Percentiles rank a stretch among this genome's conserved stretches.
phyloP scores from a whole-genome alignment of 768 basidiomycete genomes.

The Boletales sp. region DNA sequence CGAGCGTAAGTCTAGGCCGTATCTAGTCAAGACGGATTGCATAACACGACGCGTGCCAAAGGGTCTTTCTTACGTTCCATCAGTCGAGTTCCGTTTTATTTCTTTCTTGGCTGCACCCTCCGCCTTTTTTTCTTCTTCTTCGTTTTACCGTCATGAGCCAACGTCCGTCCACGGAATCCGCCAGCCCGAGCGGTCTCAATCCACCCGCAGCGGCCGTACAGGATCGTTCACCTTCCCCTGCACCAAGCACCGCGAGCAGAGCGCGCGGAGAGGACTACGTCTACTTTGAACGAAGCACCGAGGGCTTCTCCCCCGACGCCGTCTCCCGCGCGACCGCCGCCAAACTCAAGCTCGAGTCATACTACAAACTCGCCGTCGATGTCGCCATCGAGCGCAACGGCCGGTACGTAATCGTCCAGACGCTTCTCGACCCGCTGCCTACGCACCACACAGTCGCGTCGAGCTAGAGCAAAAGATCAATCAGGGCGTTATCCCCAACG shows the following conservation, averaged over 20 bases:
- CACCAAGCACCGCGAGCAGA: conserved; percentile 29
- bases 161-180: conserved; percentile 27
- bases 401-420: conserved; percentile 47
- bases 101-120: conserved; percentile 6
- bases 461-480: conserved; percentile 84
- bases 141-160: conserved; percentile 25
- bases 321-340: conserved; percentile 89
- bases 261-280: conserved; percentile 63
- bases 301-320: conserved; percentile 80
- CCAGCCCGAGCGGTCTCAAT: conserved; percentile 15
- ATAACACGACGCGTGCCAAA: background rate
- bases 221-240: conserved; percentile 29
- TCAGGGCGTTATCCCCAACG: conserved; percentile 67
- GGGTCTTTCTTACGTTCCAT: conserved; percentile 25
- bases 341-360: conserved; percentile 95
- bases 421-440: conserved; percentile 1
- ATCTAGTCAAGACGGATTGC: background rate
- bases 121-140: conserved; percentile 2
- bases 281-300: conserved; percentile 88
- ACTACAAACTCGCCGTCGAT: conserved; percentile 97
- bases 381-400: conserved; percentile 94
- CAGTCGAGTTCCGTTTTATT: conserved; percentile 11
- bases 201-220: conserved; percentile 15
- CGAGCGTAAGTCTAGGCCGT: background rate
- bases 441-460: conserved; percentile 57